Base-by-base conservation (phyloP, 495 filamentous ascomycete genomes). In the Podospora pseudopauciseta region DNA sequence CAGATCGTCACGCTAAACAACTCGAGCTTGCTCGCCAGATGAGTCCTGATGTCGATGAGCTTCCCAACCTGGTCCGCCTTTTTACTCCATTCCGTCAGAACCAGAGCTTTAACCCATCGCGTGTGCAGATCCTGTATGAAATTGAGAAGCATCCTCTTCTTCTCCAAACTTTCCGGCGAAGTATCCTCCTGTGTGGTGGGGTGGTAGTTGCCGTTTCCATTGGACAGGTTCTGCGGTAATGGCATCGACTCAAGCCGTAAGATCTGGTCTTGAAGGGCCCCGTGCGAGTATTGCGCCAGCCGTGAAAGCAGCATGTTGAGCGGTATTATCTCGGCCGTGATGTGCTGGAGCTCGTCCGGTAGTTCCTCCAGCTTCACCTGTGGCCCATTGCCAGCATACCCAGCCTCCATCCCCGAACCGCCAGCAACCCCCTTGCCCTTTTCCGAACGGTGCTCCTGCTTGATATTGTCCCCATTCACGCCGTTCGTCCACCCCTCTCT, bases 71-170 rank as follows among this genome's bases (percentile, higher is more conserved):
- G 86, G 30, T 85, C 83, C 28, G 88, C 89, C 72, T 92, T 91
- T 70, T 88, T 86, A 75, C 90, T 90, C 95, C 95, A 99, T 75
- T 91, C 88, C 2, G 88, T 87, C 54, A 99, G 87, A 18, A 98
- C 92, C 15, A 97, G 84, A 18, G 92, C 84, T 79, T 99, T 97
- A 74, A 95, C 92, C 80, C 96, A 98, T 77, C 81, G 80, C 2
- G 79, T 74, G 64, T 87, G 85, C 30, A 79, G 72, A 57, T 82
- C 78, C 69, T 86, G 80, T 5, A 90, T 86, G 77, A 91, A 94
- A 27, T 92, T 86, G 60, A 97, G 75, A 16, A 97, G 75, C 58
- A 83, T 78, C n/a, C 85, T 68, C 78, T 97, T 97, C 80, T 97
- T 97, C 55, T 87, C 84, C 32, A 91, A 68, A 78, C 90, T 96